These are phyloP conservation scores for Talaromyces verruculosus DNA, from an alignment of 2,329 filamentous ascomycete genomes.

Conservation along the genomic window DNA sequence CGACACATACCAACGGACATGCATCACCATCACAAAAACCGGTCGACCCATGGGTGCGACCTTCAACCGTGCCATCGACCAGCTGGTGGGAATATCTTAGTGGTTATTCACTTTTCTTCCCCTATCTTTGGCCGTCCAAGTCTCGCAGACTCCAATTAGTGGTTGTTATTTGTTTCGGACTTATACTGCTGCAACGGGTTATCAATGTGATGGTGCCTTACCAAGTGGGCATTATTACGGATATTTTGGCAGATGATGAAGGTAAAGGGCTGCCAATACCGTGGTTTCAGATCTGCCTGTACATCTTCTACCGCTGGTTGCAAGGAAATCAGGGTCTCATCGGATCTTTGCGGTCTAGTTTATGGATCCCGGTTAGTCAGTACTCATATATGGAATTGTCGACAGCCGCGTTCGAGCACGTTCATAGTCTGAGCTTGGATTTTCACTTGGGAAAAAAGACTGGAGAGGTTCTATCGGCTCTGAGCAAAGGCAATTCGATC, in stretches of 20 bases:
- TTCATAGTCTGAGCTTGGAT: conserved; percentile 90
- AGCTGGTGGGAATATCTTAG: conserved; percentile 96
- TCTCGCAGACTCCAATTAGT: conserved; percentile 71
- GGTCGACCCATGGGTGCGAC: conserved; percentile 80
- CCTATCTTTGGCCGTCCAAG: conserved; percentile 93
- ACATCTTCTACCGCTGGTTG: conserved; percentile 75
- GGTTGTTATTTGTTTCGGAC: conserved; percentile 76
- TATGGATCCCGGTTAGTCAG: conserved; percentile 97
- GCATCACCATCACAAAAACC: conserved; percentile 35
- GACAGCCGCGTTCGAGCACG: conserved; percentile 94
- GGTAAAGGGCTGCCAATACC: conserved; percentile 59
- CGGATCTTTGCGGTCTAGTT: conserved; percentile 73
- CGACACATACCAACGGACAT: conserved; percentile 30
- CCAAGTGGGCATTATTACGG: conserved; percentile 77
- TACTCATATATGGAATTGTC: conserved; percentile 95
- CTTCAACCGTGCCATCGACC: conserved; percentile 78
- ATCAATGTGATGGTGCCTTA: conserved; percentile 84
- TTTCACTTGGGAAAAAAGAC: conserved; percentile 97
- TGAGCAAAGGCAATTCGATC: conserved; percentile 95
- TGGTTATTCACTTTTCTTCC: conserved; percentile 91
- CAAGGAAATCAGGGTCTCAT: conserved; percentile 88
- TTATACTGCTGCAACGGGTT: conserved; percentile 76
- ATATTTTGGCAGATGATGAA: conserved; percentile 63
- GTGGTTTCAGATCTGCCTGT: conserved; percentile 71
- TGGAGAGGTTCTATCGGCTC: conserved; percentile 88